Evolutionary conservation across 805 yeast genomes (phyloP).

Genomic region (Jamesozyma hellenica): DNA sequence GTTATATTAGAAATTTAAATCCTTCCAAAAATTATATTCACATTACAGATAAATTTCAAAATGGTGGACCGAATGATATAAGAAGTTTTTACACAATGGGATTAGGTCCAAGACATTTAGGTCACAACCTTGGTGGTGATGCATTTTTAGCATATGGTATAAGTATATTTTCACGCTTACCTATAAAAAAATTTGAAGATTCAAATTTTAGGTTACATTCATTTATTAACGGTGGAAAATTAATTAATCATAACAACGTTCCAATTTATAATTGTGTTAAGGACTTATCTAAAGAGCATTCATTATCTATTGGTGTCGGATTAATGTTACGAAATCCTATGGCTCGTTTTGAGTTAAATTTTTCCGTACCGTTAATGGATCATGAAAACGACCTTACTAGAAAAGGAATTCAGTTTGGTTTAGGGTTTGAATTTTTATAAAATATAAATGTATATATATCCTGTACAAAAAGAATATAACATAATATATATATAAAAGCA

Average conservation of each 20-base stretch:
- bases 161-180: conserved; percentile 51
- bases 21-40: conserved; percentile 36
- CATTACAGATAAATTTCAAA: conserved; percentile 67
- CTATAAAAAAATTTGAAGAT: conserved; percentile 34
- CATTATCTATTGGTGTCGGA: conserved; percentile 50
- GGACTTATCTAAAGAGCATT: conserved; percentile 33
- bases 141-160: conserved; percentile 46
- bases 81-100: conserved; percentile 61
- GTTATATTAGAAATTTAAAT: conserved; percentile 40
- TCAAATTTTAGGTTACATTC: conserved; percentile 53
- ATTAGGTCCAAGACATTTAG: conserved; percentile 49
- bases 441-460: neutral
- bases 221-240: conserved; percentile 57
- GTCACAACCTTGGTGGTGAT: conserved; percentile 61
- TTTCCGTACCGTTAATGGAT: conserved; percentile 49
- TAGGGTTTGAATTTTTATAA: conserved; percentile 49
- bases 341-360: conserved; percentile 59
- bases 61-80: conserved; percentile 71
- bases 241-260: conserved; percentile 30
- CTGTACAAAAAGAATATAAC: no score
- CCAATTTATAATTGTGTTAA: conserved; percentile 14
- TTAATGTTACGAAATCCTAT: conserved; percentile 50
- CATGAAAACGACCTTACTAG: conserved; percentile 41
- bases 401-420: conserved; percentile 60
- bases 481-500: neutral